Conservation (phyloP, 2,329 filamentous ascomycete genomes). For the Sporothrix brasiliensis region DNA sequence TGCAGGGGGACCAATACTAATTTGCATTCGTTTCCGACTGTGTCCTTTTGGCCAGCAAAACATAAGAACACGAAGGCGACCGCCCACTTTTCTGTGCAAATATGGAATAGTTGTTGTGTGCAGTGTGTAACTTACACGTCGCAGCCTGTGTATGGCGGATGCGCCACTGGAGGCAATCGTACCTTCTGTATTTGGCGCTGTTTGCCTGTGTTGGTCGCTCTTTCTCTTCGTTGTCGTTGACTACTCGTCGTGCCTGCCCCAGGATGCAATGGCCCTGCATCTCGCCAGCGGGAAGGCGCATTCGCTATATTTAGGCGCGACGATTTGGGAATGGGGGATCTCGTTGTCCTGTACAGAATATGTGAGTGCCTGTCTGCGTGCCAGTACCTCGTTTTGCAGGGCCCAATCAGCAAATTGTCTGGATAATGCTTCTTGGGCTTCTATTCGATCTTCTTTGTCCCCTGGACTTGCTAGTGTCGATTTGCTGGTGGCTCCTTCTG, state of each 20-base stretch:
- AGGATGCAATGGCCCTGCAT: conserved; percentile 1
- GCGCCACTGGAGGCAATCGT: conserved; percentile 17
- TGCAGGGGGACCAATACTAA: conserved; percentile 6
- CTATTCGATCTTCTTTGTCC: neutral
- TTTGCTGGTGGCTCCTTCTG: conserved; percentile 6
- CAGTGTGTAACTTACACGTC: neutral
- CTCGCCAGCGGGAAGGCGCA: conserved; percentile 22
- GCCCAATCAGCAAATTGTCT: neutral
- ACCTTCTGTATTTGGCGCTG: neutral
- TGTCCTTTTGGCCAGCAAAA: conserved; percentile 12
- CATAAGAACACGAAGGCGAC: neutral
- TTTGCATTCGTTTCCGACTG: conserved; percentile 10
- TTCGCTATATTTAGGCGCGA: conserved; percentile 22
- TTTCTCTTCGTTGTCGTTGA: neutral
- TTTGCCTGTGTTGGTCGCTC: conserved; percentile 5
- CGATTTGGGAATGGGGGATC: neutral
- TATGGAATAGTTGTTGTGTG: neutral
- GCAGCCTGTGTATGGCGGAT: conserved; percentile 16
- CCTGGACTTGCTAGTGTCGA: neutral
- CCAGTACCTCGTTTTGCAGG: neutral
- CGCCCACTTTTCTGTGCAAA: neutral
- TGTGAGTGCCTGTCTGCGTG: conserved; percentile 14
- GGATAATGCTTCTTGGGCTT: neutral
- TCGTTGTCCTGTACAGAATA: neutral
- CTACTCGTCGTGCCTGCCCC: neutral